These are phyloP conservation scores for Cercospora berteroae DNA, from an alignment of 2,329 filamentous ascomycete species.

Conservation along the genomic window DNA sequence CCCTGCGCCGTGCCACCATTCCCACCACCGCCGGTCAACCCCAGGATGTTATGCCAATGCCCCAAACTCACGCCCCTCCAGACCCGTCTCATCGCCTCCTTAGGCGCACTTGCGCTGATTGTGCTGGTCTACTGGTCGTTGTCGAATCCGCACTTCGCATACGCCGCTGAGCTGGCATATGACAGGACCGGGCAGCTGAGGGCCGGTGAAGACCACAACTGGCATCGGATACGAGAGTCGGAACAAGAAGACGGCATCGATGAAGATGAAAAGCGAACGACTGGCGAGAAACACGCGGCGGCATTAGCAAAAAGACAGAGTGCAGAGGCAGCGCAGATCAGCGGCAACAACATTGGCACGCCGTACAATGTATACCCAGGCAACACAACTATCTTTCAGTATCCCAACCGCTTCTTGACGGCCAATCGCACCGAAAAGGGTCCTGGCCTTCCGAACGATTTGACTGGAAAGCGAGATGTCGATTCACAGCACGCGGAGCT, in stretches of 20 bases:
- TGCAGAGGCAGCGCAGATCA: constrained; percentile 25
- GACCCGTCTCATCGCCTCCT: constrained; percentile 67
- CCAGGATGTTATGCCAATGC: constrained; percentile 39
- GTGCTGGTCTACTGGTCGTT: constrained; percentile 61
- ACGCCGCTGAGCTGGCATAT: constrained; percentile 57
- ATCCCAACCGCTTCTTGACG: constrained; percentile 57
- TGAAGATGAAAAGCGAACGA: constrained; percentile 31
- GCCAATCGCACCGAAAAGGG: constrained; percentile 39
- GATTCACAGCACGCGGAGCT: constrained; percentile 28
- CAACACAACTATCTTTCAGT: constrained; percentile 61
- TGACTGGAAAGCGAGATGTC: constrained; percentile 15
- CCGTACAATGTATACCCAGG: constrained; percentile 60
- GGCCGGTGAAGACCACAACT: constrained; percentile 48
- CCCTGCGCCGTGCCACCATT: constrained; percentile 18
- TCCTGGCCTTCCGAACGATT: constrained; percentile 33
- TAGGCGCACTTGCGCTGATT: constrained; percentile 60
- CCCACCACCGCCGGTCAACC: background rate
- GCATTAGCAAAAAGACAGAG: constrained; percentile 36
- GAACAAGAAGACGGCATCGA: constrained; percentile 32
- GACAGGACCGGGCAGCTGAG: constrained; percentile 36
- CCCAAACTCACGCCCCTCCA: constrained; percentile 64
- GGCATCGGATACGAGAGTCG: constrained; percentile 44
- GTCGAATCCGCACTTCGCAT: constrained; percentile 58
- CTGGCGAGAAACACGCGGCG: constrained; percentile 33
- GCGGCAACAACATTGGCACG: constrained; percentile 58